These are phyloP conservation scores for Talaromyces sp. DNA, from an alignment of 2,329 filamentous ascomycete genomes.

Conservation along the genomic window DNA sequence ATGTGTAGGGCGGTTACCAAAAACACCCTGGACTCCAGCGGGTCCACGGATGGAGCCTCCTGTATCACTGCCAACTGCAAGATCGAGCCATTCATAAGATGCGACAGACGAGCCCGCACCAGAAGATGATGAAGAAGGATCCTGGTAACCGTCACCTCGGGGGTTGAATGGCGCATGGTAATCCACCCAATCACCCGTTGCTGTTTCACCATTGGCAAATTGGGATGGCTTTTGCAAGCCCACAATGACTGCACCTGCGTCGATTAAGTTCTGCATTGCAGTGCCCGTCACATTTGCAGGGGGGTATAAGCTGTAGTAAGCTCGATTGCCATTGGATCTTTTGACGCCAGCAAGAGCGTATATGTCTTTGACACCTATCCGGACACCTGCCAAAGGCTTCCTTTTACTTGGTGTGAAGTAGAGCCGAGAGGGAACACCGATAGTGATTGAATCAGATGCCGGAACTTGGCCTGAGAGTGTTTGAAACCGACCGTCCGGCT, in stretches of 20 bases:
- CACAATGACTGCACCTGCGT: slow-evolving; percentile 58
- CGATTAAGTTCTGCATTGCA: slow-evolving; percentile 57
- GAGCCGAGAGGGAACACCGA: slow-evolving; percentile 62
- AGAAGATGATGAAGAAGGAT: slow-evolving; percentile 26
- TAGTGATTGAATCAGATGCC: slow-evolving; percentile 28
- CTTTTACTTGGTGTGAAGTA: slow-evolving; percentile 53
- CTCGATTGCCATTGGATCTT: slow-evolving; percentile 60
- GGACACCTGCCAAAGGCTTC: slow-evolving; percentile 60
- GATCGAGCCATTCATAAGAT: slow-evolving; percentile 48
- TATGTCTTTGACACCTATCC: slow-evolving; percentile 66
- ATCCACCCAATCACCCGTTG: slow-evolving; percentile 35
- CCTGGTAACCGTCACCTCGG: slow-evolving; percentile 41
- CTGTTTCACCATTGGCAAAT: slow-evolving; percentile 38
- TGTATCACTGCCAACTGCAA: slow-evolving; percentile 52
- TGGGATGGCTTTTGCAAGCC: slow-evolving; percentile 40
- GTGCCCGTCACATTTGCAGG: slow-evolving; percentile 51
- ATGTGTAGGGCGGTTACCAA: slow-evolving; percentile 54
- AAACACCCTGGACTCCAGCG: slow-evolving; percentile 52
- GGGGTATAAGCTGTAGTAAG: slow-evolving; percentile 59
- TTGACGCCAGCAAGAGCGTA: slow-evolving; percentile 60
- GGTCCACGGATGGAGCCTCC: slow-evolving; percentile 49
- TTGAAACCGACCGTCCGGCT: background rate
- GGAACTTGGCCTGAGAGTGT: background rate
- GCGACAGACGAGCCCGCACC: slow-evolving; percentile 33
- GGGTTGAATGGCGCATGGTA: slow-evolving; percentile 44